phyloP scores from a whole-genome alignment of 129 eudicot genomes.

The sunflower (Helianthus annuus) region DNA sequence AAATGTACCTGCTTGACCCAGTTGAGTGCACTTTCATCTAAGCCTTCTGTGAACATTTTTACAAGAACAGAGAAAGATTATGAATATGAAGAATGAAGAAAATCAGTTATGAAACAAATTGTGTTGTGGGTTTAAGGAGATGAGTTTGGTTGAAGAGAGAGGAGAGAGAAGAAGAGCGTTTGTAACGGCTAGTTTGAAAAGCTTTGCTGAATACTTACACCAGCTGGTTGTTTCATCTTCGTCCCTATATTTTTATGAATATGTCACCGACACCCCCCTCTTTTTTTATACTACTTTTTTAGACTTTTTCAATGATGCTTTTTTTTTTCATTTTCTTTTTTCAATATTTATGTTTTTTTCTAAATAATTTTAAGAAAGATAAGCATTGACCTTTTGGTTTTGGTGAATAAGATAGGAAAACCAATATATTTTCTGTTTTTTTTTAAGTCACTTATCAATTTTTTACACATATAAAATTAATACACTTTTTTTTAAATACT shows the following conservation, averaged over 20 bases:
- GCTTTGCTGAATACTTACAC: conserved; percentile 10
- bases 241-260: background rate
- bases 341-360: background rate
- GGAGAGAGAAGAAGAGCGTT: conserved; percentile 37
- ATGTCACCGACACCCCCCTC: conserved; percentile 31
- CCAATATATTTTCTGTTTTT: no score
- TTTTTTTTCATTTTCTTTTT: background rate
- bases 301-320: background rate
- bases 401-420: no score
- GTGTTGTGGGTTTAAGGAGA: conserved; percentile 11
- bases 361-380: no score
- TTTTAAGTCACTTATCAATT: no score
- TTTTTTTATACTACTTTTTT: background rate
- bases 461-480: no score
- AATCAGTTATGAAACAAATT: background rate
- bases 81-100: background rate
- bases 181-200: conserved; percentile 49
- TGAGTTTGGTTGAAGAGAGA: conserved; percentile 18
- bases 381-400: no score
- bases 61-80: conserved; percentile 4
- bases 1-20: conserved; percentile 80
- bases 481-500: no score
- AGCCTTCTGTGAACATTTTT: conserved; percentile 84
- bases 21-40: conserved; percentile 73
- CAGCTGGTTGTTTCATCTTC: conserved; percentile 1